These are phyloP conservation scores for Scortechinia acanthostroma DNA, from an alignment of 2,329 filamentous ascomycete genomes.

Conservation along the genomic window DNA sequence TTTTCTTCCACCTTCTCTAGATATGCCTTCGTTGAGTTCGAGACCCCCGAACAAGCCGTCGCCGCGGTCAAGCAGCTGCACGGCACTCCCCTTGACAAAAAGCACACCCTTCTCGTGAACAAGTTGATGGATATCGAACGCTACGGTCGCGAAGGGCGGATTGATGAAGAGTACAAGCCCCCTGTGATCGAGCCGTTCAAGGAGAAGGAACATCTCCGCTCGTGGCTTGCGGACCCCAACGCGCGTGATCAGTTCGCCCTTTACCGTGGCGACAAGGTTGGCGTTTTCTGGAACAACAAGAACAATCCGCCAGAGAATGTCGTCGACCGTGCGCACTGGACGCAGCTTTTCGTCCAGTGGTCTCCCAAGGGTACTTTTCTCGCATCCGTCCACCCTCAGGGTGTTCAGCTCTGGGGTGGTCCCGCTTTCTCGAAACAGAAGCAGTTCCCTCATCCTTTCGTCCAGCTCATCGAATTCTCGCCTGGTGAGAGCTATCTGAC, in stretches of 20 bases:
- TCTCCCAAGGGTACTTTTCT: constrained; percentile 90
- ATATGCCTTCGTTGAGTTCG: constrained; percentile 96
- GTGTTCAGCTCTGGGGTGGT: constrained; percentile 95
- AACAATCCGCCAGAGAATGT: constrained; percentile 80
- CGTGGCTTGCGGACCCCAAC: constrained; percentile 81
- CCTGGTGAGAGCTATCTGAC: constrained; percentile 87
- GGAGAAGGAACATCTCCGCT: constrained; percentile 89
- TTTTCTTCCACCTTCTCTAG: constrained; percentile 37
- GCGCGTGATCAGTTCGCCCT: constrained; percentile 93
- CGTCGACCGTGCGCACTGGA: constrained; percentile 92
- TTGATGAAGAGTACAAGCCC: constrained; percentile 82
- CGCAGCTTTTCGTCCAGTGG: constrained; percentile 96
- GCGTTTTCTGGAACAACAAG: constrained; percentile 97
- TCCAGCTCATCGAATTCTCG: constrained; percentile 94
- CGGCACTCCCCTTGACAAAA: constrained; percentile 85
- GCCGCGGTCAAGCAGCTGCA: constrained; percentile 86
- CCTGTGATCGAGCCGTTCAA: constrained; percentile 78
- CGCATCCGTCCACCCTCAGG: constrained; percentile 88
- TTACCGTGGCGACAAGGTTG: constrained; percentile 85
- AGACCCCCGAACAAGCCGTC: constrained; percentile 79
- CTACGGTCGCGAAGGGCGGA: constrained; percentile 84
- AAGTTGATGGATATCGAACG: constrained; percentile 97
- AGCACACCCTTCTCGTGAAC: constrained; percentile 90
- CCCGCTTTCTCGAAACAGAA: constrained; percentile 81
- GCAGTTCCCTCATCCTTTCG: constrained; percentile 88